Evolutionary conservation across 257 asterid species (phyloP).

Genomic region (Cynanchum wilfordii): DNA sequence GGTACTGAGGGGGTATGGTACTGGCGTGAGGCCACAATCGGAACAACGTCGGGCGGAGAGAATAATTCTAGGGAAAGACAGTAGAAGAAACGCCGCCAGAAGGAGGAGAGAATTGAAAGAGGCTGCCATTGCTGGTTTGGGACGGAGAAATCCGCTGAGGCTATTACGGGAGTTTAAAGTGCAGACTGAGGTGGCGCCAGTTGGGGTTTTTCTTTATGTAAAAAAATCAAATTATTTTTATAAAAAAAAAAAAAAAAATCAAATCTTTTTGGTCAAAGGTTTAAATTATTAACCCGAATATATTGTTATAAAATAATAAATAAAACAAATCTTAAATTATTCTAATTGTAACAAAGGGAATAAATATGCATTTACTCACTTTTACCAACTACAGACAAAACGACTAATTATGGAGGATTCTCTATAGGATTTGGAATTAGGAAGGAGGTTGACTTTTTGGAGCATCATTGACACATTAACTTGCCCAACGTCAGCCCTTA

Average conservation of each 20-base stretch:
- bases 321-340: no score
- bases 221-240: no score
- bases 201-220: neutral
- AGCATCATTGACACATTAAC: neutral
- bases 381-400: neutral
- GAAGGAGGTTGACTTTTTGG: neutral
- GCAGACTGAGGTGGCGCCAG: neutral
- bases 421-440: neutral
- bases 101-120: constrained; percentile 20
- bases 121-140: constrained; percentile 17
- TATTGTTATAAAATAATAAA: no score
- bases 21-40: constrained; percentile 57
- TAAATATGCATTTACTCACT: neutral
- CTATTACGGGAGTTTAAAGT: neutral
- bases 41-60: constrained; percentile 51
- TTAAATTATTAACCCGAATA: no score
- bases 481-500: neutral
- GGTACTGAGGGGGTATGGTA: constrained; percentile 89
- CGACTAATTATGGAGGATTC: neutral
- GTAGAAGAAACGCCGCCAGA: constrained; percentile 26
- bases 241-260: neutral
- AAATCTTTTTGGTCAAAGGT: neutral
- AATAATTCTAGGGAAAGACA: constrained; percentile 26
- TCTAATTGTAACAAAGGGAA: neutral
- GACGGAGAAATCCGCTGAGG: neutral